Base-by-base conservation (phyloP, 140 eudicot species). In the Ambrosia hybrid region DNA sequence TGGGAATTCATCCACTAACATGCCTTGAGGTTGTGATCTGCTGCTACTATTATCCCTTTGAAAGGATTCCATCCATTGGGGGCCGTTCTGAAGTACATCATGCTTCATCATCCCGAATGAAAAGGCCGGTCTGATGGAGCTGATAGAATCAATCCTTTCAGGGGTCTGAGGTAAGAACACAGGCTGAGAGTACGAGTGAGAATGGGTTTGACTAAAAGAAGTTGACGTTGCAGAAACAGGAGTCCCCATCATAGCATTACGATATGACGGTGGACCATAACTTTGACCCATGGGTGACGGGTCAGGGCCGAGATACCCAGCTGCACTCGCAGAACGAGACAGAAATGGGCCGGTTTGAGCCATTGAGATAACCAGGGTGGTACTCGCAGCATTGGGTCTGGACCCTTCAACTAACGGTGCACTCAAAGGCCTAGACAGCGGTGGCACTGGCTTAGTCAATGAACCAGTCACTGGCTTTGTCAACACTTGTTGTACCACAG, bases 251-350 rank as follows among this genome's bases (percentile, higher is more conserved):
- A 86, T 86, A 12, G 91, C 99, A 65, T 90, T 90, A 58, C 94
- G 83, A 74, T 90, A 94, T 8, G 99, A 90, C 73, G 84, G 88
- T n/a, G 88, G 88, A 57, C 75, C 71, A 65, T 81, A 80, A 63
- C 75, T 85, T 21, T 82, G 90, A 34, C 80, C 78, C 51, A 83
- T 66, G 58, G 86, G 56, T 17, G 89, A 81, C 9, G 88, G 84
- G 14, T 93, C 98, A 33, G 86, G 94, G 34, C 91, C 91, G 74
- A 94, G 83, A 45, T 88, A 89, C 13, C 97, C 97, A 51, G 92
- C 85, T 51, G 97, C 99, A 83, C 96, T 94, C 3, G 72, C 87
- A 0, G 97, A 94, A 39, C 97, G 99, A 10, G 96, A 76, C 5
- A 88, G 73, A 3, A 72, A 39, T 1, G 91, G 91, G 39, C 87